Evolutionary conservation across 2,329 filamentous ascomycete genomes (phyloP).

Genomic region (Hortaea sp.): DNA sequence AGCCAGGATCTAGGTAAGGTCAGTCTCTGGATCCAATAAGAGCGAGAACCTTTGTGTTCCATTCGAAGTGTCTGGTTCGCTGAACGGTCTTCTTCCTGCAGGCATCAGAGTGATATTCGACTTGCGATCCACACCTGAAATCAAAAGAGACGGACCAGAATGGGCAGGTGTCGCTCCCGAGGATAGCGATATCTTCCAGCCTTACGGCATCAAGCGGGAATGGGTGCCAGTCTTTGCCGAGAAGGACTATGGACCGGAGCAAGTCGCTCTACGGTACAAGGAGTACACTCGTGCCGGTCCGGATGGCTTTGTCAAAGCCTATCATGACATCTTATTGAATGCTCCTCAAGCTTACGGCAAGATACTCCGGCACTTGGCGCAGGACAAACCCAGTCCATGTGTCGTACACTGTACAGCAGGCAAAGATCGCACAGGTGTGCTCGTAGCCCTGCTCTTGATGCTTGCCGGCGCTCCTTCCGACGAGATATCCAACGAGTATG

Average conservation of each 20-base stretch:
- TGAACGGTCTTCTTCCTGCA: conserved; percentile 22
- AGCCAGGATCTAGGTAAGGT: conserved; percentile 25
- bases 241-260: conserved; percentile 52
- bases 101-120: conserved; percentile 60
- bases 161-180: conserved; percentile 21
- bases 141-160: conserved; percentile 34
- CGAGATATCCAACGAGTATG: conserved; percentile 57
- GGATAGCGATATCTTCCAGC: conserved; percentile 19
- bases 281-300: conserved; percentile 48
- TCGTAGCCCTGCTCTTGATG: conserved; percentile 55
- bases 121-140: conserved; percentile 53
- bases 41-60: not conserved
- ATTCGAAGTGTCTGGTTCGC: too few relatives aligned
- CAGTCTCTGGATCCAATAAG: not conserved
- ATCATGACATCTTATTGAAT: conserved; percentile 49
- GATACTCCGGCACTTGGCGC: conserved; percentile 51
- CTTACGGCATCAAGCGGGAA: conserved; percentile 42
- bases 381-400: conserved; percentile 38
- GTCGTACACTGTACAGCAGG: conserved; percentile 67
- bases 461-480: conserved; percentile 53
- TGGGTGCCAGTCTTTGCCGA: conserved; percentile 58
- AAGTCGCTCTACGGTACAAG: conserved; percentile 49
- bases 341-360: conserved; percentile 45
- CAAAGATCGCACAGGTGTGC: conserved; percentile 66
- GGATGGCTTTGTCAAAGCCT: conserved; percentile 54